Percentiles rank a stretch among this genome's conserved stretches.
Evolutionary conservation across 164 flowering plant genomes (phyloP).

Genomic region (Annona cherimola): DNA sequence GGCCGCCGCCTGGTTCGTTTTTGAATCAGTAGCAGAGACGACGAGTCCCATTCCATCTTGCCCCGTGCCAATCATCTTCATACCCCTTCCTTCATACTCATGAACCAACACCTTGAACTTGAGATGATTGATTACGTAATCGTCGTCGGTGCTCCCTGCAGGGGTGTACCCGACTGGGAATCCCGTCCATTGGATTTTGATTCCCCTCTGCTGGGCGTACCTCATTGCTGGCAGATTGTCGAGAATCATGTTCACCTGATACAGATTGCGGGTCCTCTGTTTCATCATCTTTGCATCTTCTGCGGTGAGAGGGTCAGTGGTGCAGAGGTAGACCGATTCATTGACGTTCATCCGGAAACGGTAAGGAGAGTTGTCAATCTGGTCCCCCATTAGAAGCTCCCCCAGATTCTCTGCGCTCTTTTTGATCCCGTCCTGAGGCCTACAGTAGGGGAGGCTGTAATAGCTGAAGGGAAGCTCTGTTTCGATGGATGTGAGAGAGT

Average conservation of each 20-base stretch:
- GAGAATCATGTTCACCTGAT: constrained; percentile 47
- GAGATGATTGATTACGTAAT: constrained; percentile 41
- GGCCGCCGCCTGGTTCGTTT: constrained; percentile 30
- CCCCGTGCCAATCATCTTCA: constrained; percentile 46
- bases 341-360: constrained; percentile 25
- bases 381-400: constrained; percentile 35
- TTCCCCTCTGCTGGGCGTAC: constrained; percentile 26
- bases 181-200: constrained; percentile 38
- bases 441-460: constrained; percentile 30
- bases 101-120: constrained; percentile 39
- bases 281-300: constrained; percentile 28
- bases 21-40: constrained; percentile 31
- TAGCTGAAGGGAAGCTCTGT: constrained; percentile 33
- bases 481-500: constrained; percentile 32
- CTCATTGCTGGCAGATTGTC: constrained; percentile 46
- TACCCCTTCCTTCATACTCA: constrained; percentile 37
- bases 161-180: constrained; percentile 36
- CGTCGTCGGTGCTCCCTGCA: constrained; percentile 14
- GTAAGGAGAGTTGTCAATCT: constrained; percentile 32
- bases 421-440: constrained; percentile 19
- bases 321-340: constrained; percentile 29
- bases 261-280: constrained; percentile 31
- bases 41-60: constrained; percentile 49
- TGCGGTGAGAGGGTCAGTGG: constrained; percentile 20
- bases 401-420: constrained; percentile 35